Evolutionary conservation across 345 rosid species (phyloP).

Genomic region (Abelmoschus esculentus): DNA sequence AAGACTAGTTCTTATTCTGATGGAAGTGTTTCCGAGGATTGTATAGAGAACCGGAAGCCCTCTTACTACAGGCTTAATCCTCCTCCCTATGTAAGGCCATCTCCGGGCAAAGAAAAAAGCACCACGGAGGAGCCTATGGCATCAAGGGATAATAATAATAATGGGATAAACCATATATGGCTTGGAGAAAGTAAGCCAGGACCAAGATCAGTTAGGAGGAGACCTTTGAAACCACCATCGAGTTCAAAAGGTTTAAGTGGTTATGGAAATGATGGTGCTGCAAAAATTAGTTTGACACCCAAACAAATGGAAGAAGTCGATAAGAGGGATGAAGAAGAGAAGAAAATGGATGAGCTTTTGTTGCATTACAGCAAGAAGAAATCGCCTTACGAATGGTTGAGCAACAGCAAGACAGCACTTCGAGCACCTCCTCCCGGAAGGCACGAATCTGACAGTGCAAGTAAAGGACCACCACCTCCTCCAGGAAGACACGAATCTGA

Average conservation of each 20-base stretch:
- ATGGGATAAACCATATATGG: slow-evolving; percentile 8
- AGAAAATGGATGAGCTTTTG: slow-evolving; percentile 30
- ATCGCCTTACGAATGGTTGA: slow-evolving; percentile 11
- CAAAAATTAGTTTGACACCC: slow-evolving; percentile 2
- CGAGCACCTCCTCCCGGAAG: slow-evolving; percentile 13
- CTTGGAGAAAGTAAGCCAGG: slow-evolving; percentile 31
- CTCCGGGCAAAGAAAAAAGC: slow-evolving; percentile 24
- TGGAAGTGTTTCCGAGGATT: slow-evolving; percentile 42
- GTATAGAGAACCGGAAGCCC: slow-evolving; percentile 27
- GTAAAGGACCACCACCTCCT: too few relatives aligned
- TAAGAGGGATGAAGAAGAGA: slow-evolving; percentile 29
- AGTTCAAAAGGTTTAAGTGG: slow-evolving; percentile 14
- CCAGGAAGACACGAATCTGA: neutral
- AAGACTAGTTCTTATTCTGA: slow-evolving; percentile 37
- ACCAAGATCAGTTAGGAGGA: slow-evolving; percentile 61
- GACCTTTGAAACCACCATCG: slow-evolving; percentile 26
- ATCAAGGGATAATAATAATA: slow-evolving; percentile 7
- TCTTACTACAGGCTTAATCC: slow-evolving; percentile 32
- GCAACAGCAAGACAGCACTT: slow-evolving; percentile 13
- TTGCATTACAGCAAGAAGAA: slow-evolving; percentile 30
- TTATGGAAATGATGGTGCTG: neutral
- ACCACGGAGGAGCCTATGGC: slow-evolving; percentile 17
- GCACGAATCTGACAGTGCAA: slow-evolving; percentile 6
- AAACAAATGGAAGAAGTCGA: neutral
- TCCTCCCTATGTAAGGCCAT: slow-evolving; percentile 43